Percentiles rank a stretch among this genome's conserved stretches.
Evolutionary conservation across 257 asterid genomes (phyloP).

Genomic region (Solanum sitiens): DNA sequence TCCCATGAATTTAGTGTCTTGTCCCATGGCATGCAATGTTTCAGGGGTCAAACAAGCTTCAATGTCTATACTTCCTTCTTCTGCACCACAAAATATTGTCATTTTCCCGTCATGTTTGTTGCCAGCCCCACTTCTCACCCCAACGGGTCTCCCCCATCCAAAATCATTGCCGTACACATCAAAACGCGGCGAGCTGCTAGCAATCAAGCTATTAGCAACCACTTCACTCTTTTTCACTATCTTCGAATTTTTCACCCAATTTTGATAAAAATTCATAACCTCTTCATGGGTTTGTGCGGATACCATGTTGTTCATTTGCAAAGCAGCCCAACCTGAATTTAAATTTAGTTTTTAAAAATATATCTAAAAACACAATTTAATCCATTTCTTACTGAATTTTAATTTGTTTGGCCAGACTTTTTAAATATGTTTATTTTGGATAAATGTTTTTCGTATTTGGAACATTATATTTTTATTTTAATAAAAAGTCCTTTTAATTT

Average conservation of each 20-base stretch:
- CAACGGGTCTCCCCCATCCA: constrained; percentile 49
- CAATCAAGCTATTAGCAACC: not conserved
- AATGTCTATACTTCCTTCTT: constrained; percentile 34
- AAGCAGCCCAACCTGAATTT: constrained; percentile 13
- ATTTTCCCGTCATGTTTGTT: constrained; percentile 36
- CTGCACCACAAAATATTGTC: constrained; percentile 22
- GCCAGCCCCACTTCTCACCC: constrained; percentile 33
- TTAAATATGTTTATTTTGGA: too few relatives aligned
- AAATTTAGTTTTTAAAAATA: too few relatives aligned
- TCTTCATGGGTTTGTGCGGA: constrained; percentile 8
- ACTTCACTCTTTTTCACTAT: not conserved
- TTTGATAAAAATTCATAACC: not conserved
- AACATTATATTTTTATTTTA: too few relatives aligned
- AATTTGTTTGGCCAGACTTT: too few relatives aligned
- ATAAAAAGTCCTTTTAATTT: not conserved
- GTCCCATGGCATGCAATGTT: constrained; percentile 15
- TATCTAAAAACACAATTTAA: too few relatives aligned
- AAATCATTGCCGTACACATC: constrained; percentile 42
- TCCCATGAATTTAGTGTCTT: constrained; percentile 32
- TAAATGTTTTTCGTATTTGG: too few relatives aligned
- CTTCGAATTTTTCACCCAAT: constrained; percentile 18
- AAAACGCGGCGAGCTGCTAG: constrained; percentile 39
- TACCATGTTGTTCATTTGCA: constrained; percentile 15
- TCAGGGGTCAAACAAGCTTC: constrained; percentile 31
- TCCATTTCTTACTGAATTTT: too few relatives aligned